Evolutionary conservation across 2,329 filamentous ascomycete species (phyloP), one percentile per base, ranked within the genome.

Genomic region (Rhexocercosporidium sp.): DNA sequence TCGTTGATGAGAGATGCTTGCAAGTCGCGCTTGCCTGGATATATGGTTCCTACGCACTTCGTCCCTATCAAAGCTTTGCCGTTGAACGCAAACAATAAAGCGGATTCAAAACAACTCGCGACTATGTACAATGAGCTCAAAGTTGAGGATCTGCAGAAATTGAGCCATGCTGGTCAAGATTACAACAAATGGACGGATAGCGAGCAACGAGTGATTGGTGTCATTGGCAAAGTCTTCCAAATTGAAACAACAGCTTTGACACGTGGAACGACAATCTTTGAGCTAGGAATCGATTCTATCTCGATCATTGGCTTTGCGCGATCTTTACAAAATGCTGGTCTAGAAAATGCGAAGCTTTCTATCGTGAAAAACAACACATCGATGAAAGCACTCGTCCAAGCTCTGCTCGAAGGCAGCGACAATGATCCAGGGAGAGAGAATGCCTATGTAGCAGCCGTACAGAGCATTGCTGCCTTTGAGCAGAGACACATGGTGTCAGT

Each of bases 1-100:
- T 77, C 75, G 0, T 77, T 77, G 3, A 86, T 89, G 6, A 84
- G 84, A 70, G 81, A 85, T 27, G 86, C 88, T n/a, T 97, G 94
- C 72, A 85, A 86, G 39, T 81, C 86, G 1, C 87, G 83, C 25
- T 84, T 97, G 3, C 92, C 94, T 0, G 86, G 85, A 0, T 97
- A 97, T 77, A 97, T 97, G 94, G 87, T 97, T 1, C 95, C 94
- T 0, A 94, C 93, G 0, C 92, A 96, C 74, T 88, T 96, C 66
- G 81, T 97, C 27, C 86, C 86, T 3, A 80, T 97, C 8, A 85
- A 88, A 0, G 84, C 81, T 8, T 88, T 97, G 63, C 94, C 94
- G 0, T 82, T 97, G 0, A 96, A 93, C 1, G 82, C 92, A 7
- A 97, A 97, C 77, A 97, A 97, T 79, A 97, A 97, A 76, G 90